These are phyloP conservation scores for Peterozyma toletana DNA, from an alignment of 805 yeast species.

Conservation along the genomic window DNA sequence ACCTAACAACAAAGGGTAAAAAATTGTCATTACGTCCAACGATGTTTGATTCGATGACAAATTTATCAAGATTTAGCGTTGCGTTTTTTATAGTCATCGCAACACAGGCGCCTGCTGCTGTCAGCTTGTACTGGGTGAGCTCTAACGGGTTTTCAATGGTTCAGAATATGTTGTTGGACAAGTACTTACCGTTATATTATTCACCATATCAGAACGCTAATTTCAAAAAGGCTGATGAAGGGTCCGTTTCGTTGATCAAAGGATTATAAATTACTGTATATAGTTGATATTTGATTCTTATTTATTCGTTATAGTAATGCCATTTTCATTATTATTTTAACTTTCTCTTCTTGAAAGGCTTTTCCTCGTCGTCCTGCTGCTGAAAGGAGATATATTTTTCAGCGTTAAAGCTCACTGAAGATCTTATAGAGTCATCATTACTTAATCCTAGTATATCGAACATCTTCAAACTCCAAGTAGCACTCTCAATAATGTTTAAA, in stretches of 20 bases:
- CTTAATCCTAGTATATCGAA: background rate
- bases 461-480: constrained; percentile 7
- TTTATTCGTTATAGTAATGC: background rate
- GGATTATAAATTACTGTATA: background rate
- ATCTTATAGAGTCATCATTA: too few species aligned
- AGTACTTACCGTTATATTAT: constrained; percentile 49
- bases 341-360: background rate
- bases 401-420: too few species aligned
- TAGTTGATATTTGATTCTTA: background rate
- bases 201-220: constrained; percentile 28
- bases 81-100: constrained; percentile 78
- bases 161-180: constrained; percentile 70
- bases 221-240: constrained; percentile 4
- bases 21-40: constrained; percentile 44
- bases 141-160: constrained; percentile 71
- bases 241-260: constrained; percentile 5
- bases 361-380: background rate
- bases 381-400: too few species aligned
- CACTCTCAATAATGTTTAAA: constrained; percentile 7
- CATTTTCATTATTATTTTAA: background rate
- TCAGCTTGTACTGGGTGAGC: constrained; percentile 84
- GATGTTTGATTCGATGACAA: constrained; percentile 56
- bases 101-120: constrained; percentile 78
- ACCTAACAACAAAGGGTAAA: constrained; percentile 30
- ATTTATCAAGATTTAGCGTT: constrained; percentile 65